Conservation (phyloP, 129 eudicot species). For the Rutidosis leptorrhynchoides region DNA sequence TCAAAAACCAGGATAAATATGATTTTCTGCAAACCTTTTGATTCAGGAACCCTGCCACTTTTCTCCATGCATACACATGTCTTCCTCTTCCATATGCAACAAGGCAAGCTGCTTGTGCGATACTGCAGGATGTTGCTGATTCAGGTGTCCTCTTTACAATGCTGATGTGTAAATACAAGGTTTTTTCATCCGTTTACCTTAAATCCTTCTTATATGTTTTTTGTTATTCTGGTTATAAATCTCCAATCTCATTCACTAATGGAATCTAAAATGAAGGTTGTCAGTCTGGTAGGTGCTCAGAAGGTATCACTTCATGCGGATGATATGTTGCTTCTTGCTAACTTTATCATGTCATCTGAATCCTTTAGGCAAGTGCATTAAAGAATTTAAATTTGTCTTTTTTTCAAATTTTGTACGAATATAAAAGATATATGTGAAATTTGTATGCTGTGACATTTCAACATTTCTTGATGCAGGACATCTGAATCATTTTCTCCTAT, state of each 20-base stretch:
- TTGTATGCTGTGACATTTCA: slow-evolving; percentile 17
- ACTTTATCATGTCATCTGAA: slow-evolving; percentile 94
- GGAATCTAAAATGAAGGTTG: slow-evolving; percentile 60
- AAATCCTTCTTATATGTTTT: neutral
- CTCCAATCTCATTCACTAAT: neutral
- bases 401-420: neutral
- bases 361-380: slow-evolving; percentile 68
- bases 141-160: slow-evolving; percentile 93
- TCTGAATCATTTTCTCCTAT: slow-evolving; percentile 99
- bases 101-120: slow-evolving; percentile 91
- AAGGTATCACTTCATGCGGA: slow-evolving; percentile 94
- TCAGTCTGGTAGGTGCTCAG: slow-evolving; percentile 91
- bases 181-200: slow-evolving; percentile 20
- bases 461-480: slow-evolving; percentile 57
- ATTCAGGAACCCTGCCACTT: slow-evolving; percentile 92
- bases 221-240: neutral
- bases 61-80: slow-evolving; percentile 95
- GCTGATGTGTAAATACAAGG: slow-evolving; percentile 95
- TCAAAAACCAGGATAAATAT: neutral
- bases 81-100: slow-evolving; percentile 87
- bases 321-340: slow-evolving; percentile 88
- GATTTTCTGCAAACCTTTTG: slow-evolving; percentile 10
- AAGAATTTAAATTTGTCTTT: neutral
- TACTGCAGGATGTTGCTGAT: slow-evolving; percentile 92
- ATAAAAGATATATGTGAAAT: neutral